These are phyloP conservation scores for Aspergillus biplanus DNA, from an alignment of 495 filamentous ascomycete species.

Conservation along the genomic window DNA sequence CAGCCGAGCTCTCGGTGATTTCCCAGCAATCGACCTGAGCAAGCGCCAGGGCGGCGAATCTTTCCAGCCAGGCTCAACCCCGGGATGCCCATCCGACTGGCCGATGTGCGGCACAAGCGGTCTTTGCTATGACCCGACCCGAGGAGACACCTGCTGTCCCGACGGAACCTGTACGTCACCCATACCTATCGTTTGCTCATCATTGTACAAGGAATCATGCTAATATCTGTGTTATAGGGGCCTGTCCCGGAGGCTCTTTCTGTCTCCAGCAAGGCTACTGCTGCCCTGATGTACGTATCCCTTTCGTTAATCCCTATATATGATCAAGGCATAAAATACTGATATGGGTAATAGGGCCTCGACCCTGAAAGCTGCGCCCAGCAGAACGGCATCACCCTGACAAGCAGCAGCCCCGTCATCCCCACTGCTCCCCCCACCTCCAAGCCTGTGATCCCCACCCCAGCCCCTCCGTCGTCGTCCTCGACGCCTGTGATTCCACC, in stretches of 20 bases:
- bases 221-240: not conserved
- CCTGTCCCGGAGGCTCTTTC: not conserved
- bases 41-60: not conserved
- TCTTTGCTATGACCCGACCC: not conserved
- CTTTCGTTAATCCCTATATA: too few relatives aligned
- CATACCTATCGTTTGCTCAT: not conserved
- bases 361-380: not conserved
- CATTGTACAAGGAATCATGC: not conserved
- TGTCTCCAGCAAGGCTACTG: not conserved
- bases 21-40: not conserved
- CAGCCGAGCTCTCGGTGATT: not conserved
- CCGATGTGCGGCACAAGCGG: not conserved
- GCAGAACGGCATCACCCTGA: not conserved
- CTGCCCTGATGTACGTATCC: constrained; percentile 1
- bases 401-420: not conserved
- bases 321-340: too few relatives aligned
- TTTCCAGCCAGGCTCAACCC: not conserved
- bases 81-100: not conserved
- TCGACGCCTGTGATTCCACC: not conserved
- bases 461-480: not conserved
- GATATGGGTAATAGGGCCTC: too few relatives aligned
- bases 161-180: not conserved
- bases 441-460: not conserved
- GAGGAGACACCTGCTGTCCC: not conserved
- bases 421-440: not conserved